Base-by-base conservation (phyloP, 257 asterid genomes). In the Nemophila menziesii region DNA sequence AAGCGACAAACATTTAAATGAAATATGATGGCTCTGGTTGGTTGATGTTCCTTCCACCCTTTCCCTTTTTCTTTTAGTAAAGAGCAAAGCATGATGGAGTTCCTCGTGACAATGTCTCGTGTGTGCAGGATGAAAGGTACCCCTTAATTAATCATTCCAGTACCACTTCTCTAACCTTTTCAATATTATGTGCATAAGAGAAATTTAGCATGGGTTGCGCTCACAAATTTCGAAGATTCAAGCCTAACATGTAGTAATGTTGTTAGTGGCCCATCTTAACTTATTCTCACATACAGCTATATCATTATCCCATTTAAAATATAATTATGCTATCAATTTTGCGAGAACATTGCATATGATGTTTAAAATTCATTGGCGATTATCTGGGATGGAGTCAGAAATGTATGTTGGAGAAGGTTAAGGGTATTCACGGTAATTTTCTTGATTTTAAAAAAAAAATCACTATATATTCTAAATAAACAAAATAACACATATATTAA, bases 81-180 rank as follows among this genome's bases (percentile, higher is more conserved):
- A 23, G 20, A 41, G 24, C 17, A 48, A 39, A 13, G 16, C 29
- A 13, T 23, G 29, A 46, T n/a, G n/a, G n/a, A 2, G 29, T 52
- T 26, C 9, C 49, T 52, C 48, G 46, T 48, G 41, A 56, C 42
- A 18, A 14, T 20, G 39, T 40, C 48, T 24, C 48, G 49, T 52
- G 49, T 47, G 36, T 29, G 7, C 20, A 26, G 33, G 15, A 16
- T 47, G 29, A 26, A 27, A 16, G 39, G 40, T 24, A n/a, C 42
- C 39, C 11, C 24, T 17, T 26, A 8, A 29, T 8, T 29, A 47
- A 3, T 47, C 9, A 17, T 26, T 29, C 20, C 3, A 10, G 29
- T 11, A 17, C 27, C 22, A 15, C 11, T 27, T 47, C 21, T 33
- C 12, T 13, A 29, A 29, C 36, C 12, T 29, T 29, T 29, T 29